Conservation (phyloP, 2,329 filamentous ascomycete species). For the Fonsecaea monophora region DNA sequence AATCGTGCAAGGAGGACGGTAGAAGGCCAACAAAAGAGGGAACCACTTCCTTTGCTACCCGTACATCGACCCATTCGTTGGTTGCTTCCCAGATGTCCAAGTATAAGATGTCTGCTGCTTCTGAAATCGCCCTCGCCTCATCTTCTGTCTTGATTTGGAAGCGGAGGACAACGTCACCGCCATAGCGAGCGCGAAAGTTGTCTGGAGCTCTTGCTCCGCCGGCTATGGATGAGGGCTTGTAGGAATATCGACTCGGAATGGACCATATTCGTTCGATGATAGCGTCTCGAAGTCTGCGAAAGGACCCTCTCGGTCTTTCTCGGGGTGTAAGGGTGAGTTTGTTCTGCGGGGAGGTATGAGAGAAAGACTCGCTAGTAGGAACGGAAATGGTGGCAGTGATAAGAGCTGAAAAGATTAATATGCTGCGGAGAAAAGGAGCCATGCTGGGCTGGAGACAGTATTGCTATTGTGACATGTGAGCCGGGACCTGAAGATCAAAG, state of each 20-base stretch:
- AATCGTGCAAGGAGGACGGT: constrained; percentile 72
- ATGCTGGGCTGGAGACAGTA: constrained; percentile 18
- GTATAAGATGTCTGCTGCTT: constrained; percentile 75
- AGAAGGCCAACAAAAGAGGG: constrained; percentile 79
- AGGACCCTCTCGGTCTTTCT: constrained; percentile 28
- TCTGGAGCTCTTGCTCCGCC: constrained; percentile 42
- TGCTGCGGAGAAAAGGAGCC: constrained; percentile 27
- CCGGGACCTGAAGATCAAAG: background rate
- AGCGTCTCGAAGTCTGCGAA: constrained; percentile 48
- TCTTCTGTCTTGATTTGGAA: constrained; percentile 76
- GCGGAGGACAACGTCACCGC: constrained; percentile 83
- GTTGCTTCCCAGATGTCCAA: constrained; percentile 91
- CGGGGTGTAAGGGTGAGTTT: constrained; percentile 14
- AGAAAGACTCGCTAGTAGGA: constrained; percentile 27
- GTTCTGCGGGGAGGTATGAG: constrained; percentile 15
- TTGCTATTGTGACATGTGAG: constrained; percentile 25
- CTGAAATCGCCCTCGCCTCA: constrained; percentile 74
- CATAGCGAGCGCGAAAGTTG: constrained; percentile 64
- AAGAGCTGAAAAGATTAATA: constrained; percentile 26
- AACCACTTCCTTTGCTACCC: constrained; percentile 74
- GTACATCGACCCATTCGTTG: constrained; percentile 81
- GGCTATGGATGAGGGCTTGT: constrained; percentile 36
- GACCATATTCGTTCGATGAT: constrained; percentile 54
- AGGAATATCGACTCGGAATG: constrained; percentile 42
- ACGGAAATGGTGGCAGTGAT: constrained; percentile 24